A percentile compares a stretch with the other conserved stretches of the same genome.
These are phyloP conservation scores for Panicum hallii DNA, from an alignment of 202 grass and related monocot genomes.

Conservation along the genomic window DNA sequence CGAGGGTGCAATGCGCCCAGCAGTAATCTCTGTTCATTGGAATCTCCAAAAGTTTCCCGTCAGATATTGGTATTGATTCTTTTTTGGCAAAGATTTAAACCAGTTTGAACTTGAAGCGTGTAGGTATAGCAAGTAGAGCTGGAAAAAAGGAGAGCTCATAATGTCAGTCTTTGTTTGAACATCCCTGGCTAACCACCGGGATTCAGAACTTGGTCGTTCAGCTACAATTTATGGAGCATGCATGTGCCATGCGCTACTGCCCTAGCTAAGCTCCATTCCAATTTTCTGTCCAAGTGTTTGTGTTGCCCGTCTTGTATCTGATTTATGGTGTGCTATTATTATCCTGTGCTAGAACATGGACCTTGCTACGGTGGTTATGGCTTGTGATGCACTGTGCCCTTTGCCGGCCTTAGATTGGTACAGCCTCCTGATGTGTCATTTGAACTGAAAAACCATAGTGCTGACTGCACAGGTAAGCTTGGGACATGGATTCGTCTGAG, in stretches of 20 bases:
- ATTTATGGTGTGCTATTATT: background rate
- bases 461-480: too few relatives aligned
- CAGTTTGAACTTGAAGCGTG: background rate
- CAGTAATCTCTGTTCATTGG: slow-evolving; percentile 47
- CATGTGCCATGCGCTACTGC: background rate
- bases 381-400: background rate
- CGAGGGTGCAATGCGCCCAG: slow-evolving; percentile 93
- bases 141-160: background rate
- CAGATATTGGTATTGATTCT: background rate
- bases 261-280: background rate
- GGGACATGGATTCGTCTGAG: too few relatives aligned
- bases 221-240: background rate
- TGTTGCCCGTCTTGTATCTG: background rate
- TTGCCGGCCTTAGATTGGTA: background rate
- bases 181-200: background rate
- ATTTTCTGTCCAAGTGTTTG: background rate
- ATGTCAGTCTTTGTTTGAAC: slow-evolving; percentile 1
- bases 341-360: background rate
- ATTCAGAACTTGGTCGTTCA: background rate
- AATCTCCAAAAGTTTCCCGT: background rate
- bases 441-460: background rate
- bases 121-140: background rate
- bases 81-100: background rate
- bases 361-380: background rate
- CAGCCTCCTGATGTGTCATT: too few relatives aligned